These are phyloP conservation scores for Sphagnum contortum DNA, from an alignment of 225 moss, liverwort and hornwort species.

Conservation along the genomic window DNA sequence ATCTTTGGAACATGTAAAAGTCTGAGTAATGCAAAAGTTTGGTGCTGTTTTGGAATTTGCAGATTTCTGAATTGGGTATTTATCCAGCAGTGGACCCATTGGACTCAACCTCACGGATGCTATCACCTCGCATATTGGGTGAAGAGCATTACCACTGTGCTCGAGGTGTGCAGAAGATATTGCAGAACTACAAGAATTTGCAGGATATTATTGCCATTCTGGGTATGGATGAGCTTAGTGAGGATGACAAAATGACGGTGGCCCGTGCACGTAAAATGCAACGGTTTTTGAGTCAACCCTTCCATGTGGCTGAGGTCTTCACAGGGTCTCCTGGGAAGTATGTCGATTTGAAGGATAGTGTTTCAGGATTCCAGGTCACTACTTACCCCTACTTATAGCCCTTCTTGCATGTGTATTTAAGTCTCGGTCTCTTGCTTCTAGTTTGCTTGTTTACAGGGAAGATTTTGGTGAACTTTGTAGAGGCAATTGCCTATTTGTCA, in stretches of 20 bases:
- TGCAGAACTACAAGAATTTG: constrained; percentile 89
- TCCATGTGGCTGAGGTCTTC: constrained; percentile 88
- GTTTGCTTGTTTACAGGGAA: no score
- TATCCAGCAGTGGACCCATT: constrained; percentile 82
- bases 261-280: constrained; percentile 74
- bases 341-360: constrained; percentile 74
- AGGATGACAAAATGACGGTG: constrained; percentile 79
- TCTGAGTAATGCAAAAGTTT: no score
- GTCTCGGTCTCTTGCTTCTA: background rate
- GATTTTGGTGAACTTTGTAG: no score
- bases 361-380: constrained; percentile 63
- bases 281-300: constrained; percentile 80
- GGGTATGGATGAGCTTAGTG: constrained; percentile 82
- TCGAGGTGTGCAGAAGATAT: constrained; percentile 66
- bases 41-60: background rate
- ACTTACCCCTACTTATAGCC: background rate
- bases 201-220: constrained; percentile 87
- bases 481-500: no score
- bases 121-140: constrained; percentile 67
- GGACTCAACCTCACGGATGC: constrained; percentile 78
- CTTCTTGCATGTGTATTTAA: background rate
- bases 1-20: no score
- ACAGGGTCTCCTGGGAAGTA: constrained; percentile 80
- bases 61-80: constrained; percentile 82
- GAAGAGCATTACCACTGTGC: constrained; percentile 77